Percentiles rank a stretch among this genome's conserved stretches.
These are phyloP conservation scores for Picea sitchensis DNA, from an alignment of 75 land plant species.

Conservation along the genomic window DNA sequence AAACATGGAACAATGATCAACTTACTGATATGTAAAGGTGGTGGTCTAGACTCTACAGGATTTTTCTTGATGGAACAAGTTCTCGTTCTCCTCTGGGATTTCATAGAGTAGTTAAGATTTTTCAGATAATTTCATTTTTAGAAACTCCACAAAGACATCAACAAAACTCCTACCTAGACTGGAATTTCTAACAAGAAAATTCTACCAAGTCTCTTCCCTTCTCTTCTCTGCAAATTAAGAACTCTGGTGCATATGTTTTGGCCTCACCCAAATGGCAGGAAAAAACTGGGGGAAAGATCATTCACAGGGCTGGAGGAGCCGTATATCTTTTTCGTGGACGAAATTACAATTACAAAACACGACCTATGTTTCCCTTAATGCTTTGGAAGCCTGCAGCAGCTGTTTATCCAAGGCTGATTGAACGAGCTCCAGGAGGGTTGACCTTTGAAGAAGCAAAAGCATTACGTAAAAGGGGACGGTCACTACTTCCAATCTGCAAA, in stretches of 20 bases:
- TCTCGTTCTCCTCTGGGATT: not conserved
- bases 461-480: slow-evolving; percentile 50
- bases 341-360: slow-evolving; percentile 50
- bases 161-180: not conserved
- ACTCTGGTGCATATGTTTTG: not conserved
- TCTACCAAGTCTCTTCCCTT: not conserved
- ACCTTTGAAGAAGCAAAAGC: slow-evolving; percentile 56
- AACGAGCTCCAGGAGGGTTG: slow-evolving; percentile 70
- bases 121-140: not conserved
- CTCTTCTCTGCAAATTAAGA: not conserved
- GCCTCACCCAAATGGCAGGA: slow-evolving; percentile 37
- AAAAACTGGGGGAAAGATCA: slow-evolving; percentile 79
- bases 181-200: not conserved
- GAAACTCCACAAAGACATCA: not conserved
- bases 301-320: slow-evolving; percentile 63
- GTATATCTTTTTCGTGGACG: slow-evolving; percentile 79
- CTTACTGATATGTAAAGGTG: not conserved
- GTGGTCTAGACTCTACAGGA: not conserved
- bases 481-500: slow-evolving; percentile 55
- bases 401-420: slow-evolving; percentile 74
- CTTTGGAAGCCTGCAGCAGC: slow-evolving; percentile 86
- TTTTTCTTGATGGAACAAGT: not conserved
- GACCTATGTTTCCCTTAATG: slow-evolving; percentile 71
- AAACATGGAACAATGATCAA: not conserved
- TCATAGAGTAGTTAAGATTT: not conserved